phyloP scores from a whole-genome alignment of 176 grass and related monocot species.

The Oryza punctata region DNA sequence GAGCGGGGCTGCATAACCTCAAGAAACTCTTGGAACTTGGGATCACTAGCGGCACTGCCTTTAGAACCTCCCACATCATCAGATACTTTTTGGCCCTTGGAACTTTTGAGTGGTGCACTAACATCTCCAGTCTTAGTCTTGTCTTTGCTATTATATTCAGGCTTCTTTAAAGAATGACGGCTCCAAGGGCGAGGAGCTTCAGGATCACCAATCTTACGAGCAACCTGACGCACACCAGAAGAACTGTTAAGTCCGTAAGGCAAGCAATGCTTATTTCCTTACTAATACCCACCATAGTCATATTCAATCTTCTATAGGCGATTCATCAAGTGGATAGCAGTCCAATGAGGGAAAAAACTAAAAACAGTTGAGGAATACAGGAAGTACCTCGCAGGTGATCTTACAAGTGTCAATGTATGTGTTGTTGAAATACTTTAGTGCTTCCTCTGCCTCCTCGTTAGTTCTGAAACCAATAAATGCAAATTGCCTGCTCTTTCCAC shows the following conservation, averaged over 20 bases:
- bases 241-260: neutral
- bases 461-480: slow-evolving; percentile 89
- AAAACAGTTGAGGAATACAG: neutral
- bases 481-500: slow-evolving; percentile 95
- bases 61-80: slow-evolving; percentile 40
- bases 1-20: slow-evolving; percentile 87
- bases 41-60: slow-evolving; percentile 50
- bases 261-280: slow-evolving; percentile 14
- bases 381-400: slow-evolving; percentile 86
- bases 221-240: slow-evolving; percentile 53
- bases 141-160: slow-evolving; percentile 37
- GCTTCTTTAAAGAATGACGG: slow-evolving; percentile 73
- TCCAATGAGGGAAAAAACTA: neutral
- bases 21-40: slow-evolving; percentile 81
- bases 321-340: neutral
- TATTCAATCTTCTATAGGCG: neutral
- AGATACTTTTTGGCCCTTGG: slow-evolving; percentile 42
- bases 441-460: slow-evolving; percentile 78
- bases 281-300: neutral
- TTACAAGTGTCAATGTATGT: slow-evolving; percentile 94
- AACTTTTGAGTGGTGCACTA: slow-evolving; percentile 34
- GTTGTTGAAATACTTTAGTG: slow-evolving; percentile 87
- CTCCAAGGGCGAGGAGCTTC: slow-evolving; percentile 85
- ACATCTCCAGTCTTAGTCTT: slow-evolving; percentile 26
- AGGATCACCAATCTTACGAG: slow-evolving; percentile 81